phyloP scores from a whole-genome alignment of 1,284 basidiomycete genomes.

The Cryptococcus deneoformans region DNA sequence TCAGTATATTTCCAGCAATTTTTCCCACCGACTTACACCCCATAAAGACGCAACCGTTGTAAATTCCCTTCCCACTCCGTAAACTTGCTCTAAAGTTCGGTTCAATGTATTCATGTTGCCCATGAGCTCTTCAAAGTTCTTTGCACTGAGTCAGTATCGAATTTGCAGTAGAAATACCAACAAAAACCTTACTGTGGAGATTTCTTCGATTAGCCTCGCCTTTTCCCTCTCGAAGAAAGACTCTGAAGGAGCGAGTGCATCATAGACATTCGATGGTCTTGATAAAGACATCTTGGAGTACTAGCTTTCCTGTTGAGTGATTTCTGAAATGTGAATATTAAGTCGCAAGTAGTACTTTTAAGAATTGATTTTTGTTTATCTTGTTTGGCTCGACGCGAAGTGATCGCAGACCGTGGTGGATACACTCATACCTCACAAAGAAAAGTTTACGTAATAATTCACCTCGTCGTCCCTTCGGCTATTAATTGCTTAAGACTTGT shows the following conservation, averaged over 20 bases:
- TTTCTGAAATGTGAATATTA: too few relatives aligned
- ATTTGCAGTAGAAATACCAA: neutral
- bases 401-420: too few relatives aligned
- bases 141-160: too few relatives aligned
- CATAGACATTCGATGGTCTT: slow-evolving; percentile 17
- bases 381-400: too few relatives aligned
- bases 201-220: slow-evolving; percentile 45
- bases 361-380: too few relatives aligned
- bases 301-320: neutral
- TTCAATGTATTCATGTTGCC: slow-evolving; percentile 86
- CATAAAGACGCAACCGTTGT: slow-evolving; percentile 83
- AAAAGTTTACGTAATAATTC: too few relatives aligned
- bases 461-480: too few relatives aligned
- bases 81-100: slow-evolving; percentile 85
- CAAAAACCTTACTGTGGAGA: slow-evolving; percentile 36
- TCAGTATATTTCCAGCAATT: neutral
- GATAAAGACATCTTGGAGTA: slow-evolving; percentile 20
- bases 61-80: slow-evolving; percentile 93
- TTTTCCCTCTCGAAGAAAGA: slow-evolving; percentile 48
- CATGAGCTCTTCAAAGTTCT: slow-evolving; percentile 89
- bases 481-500: too few relatives aligned
- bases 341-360: too few relatives aligned
- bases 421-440: too few relatives aligned
- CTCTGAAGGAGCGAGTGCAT: slow-evolving; percentile 9
- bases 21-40: slow-evolving; percentile 51